These are phyloP conservation scores for Samsoniella hepiali DNA, from an alignment of 2,329 filamentous ascomycete genomes.

Conservation along the genomic window DNA sequence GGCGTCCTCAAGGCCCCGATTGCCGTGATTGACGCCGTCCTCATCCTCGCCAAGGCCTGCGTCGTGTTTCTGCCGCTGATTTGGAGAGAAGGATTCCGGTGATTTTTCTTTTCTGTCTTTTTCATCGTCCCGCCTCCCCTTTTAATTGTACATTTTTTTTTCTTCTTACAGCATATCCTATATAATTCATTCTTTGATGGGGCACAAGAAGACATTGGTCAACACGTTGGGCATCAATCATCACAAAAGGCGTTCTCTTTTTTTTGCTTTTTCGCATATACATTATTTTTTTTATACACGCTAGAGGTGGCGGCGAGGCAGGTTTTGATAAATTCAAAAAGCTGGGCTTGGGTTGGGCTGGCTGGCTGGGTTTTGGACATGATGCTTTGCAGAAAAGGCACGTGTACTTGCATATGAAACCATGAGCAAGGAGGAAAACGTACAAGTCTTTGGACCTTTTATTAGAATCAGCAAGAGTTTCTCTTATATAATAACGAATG, in stretches of 20 bases:
- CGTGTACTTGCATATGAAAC: not conserved
- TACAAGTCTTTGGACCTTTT: not conserved
- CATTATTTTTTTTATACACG: not conserved
- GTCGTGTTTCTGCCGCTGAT: slow-evolving; percentile 82
- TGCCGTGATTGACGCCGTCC: slow-evolving; percentile 60
- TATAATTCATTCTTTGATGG: not conserved
- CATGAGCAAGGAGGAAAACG: not conserved
- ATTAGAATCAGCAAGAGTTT: slow-evolving; percentile 1
- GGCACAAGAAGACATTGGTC: not conserved
- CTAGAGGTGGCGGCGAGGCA: not conserved
- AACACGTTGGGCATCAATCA: slow-evolving; percentile 1
- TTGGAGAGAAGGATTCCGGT: slow-evolving; percentile 56
- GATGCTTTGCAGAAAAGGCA: not conserved
- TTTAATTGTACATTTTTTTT: slow-evolving; percentile 14
- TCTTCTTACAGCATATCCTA: slow-evolving; percentile 1
- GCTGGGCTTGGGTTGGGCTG: not conserved
- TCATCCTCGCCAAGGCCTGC: slow-evolving; percentile 77
- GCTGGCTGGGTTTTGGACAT: not conserved
- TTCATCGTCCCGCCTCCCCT: not conserved
- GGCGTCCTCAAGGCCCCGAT: slow-evolving; percentile 52
- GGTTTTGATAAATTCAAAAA: not conserved
- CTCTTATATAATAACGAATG: slow-evolving; percentile 13
- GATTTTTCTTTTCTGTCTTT: slow-evolving; percentile 13
- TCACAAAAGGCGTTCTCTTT: slow-evolving; percentile 7
- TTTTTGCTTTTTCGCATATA: not conserved